Evolutionary conservation across 169 alveolate genomes (phyloP).

Genomic region (Eimeria sp.): DNA sequence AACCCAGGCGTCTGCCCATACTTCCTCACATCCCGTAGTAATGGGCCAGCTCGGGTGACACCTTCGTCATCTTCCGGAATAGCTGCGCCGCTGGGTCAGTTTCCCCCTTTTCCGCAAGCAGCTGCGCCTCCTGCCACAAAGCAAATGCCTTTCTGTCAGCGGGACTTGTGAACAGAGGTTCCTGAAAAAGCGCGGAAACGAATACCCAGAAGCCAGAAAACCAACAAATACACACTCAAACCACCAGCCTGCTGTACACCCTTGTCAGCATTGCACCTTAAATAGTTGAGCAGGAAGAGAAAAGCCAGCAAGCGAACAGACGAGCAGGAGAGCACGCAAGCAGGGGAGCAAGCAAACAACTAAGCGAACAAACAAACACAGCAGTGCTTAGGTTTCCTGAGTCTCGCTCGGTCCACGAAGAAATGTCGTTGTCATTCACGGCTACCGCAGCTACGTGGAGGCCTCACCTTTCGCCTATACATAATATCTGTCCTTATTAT

Average conservation of each 20-base stretch:
- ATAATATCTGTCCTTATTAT: slow-evolving; percentile 86
- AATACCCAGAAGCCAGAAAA: not conserved
- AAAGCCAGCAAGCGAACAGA: not conserved
- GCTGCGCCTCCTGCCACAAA: slow-evolving; percentile 82
- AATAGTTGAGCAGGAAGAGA: not conserved
- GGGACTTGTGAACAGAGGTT: slow-evolving; percentile 65
- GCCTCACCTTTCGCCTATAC: slow-evolving; percentile 82
- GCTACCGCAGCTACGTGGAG: no score
- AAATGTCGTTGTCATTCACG: no score
- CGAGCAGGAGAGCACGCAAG: not conserved
- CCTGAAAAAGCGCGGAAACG: not conserved
- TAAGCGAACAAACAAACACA: not conserved
- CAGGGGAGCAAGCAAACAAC: not conserved
- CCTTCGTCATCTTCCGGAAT: slow-evolving; percentile 69
- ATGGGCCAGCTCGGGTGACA: slow-evolving; percentile 73
- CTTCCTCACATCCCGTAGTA: slow-evolving; percentile 67
- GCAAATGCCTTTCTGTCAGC: slow-evolving; percentile 77
- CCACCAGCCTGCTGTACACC: not conserved
- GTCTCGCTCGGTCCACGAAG: no score
- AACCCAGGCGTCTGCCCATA: no score
- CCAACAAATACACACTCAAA: not conserved
- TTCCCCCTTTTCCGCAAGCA: slow-evolving; percentile 83
- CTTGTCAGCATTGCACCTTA: not conserved
- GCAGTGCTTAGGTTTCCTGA: no score
- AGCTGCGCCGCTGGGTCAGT: slow-evolving; percentile 75